These are phyloP conservation scores for Clarireedia homoeocarpa DNA, from an alignment of 2,329 filamentous ascomycete genomes.

Conservation along the genomic window DNA sequence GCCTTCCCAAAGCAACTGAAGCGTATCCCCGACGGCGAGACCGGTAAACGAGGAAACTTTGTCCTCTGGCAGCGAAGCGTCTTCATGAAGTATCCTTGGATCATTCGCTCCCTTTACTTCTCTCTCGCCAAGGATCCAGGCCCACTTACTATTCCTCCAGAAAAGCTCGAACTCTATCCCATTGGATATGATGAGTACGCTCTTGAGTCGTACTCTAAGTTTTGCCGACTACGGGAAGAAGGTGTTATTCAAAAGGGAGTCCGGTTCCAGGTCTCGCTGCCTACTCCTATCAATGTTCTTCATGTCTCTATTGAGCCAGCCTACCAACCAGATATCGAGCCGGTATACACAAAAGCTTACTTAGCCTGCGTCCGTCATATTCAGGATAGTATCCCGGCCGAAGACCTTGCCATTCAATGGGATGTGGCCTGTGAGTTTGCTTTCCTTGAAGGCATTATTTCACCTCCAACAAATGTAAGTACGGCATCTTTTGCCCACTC, in stretches of 20 bases:
- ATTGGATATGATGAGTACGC: constrained; percentile 26
- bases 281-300: constrained; percentile 24
- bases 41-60: constrained; percentile 29
- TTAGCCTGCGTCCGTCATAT: constrained; percentile 22
- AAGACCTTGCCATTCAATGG: constrained; percentile 30
- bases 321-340: constrained; percentile 23
- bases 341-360: constrained; percentile 25
- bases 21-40: constrained; percentile 37
- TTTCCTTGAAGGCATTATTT: constrained; percentile 19
- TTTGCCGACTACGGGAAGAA: constrained; percentile 17
- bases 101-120: constrained; percentile 6
- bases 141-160: constrained; percentile 7
- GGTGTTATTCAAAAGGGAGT: constrained; percentile 23
- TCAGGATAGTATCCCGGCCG: constrained; percentile 23
- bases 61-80: constrained; percentile 29
- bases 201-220: constrained; percentile 24
- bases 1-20: constrained; percentile 29
- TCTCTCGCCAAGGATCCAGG: constrained; percentile 1
- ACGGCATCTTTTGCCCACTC: constrained; percentile 15
- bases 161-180: constrained; percentile 4
- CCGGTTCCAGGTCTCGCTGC: constrained; percentile 30
- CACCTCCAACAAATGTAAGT: constrained; percentile 2
- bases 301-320: constrained; percentile 13
- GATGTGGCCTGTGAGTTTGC: constrained; percentile 25
- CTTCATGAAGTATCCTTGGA: constrained; percentile 21